These are phyloP conservation scores for Dactylorhiza incarnata DNA, from an alignment of 106 monocot species.

Conservation along the genomic window DNA sequence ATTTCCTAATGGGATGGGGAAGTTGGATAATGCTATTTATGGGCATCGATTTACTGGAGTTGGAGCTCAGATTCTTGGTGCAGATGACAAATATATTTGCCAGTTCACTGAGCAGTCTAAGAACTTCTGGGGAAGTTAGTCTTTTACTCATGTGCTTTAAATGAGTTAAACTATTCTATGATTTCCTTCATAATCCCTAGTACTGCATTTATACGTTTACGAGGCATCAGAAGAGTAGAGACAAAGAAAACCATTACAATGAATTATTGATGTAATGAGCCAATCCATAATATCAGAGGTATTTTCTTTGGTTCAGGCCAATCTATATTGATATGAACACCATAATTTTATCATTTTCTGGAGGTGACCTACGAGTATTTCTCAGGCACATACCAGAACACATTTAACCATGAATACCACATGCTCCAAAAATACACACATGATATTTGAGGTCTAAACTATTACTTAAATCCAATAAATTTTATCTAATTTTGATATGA, in stretches of 20 bases:
- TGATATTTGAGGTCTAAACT: no score
- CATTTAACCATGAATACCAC: no score
- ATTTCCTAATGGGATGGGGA: slow-evolving; percentile 60
- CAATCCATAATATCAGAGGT: no score
- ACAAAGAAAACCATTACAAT: background rate
- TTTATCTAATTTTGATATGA: no score
- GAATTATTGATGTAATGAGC: no score
- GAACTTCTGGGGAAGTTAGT: slow-evolving; percentile 93
- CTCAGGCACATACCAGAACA: no score
- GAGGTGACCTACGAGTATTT: no score
- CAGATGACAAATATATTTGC: slow-evolving; percentile 94
- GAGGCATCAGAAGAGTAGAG: background rate
- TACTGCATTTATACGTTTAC: background rate
- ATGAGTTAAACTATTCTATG: background rate
- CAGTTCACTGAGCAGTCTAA: slow-evolving; percentile 60
- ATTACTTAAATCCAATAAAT: no score
- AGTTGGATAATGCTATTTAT: slow-evolving; percentile 36
- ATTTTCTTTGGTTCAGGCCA: no score
- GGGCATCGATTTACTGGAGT: slow-evolving; percentile 77
- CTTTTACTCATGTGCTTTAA: background rate
- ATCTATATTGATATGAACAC: no score
- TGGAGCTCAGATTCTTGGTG: slow-evolving; percentile 92
- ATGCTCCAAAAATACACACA: no score
- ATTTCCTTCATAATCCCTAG: background rate
- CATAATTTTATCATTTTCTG: no score